A percentile compares a stretch with the other conserved stretches of the same genome.
Conservation (phyloP, 2,329 filamentous ascomycete species). For the Blastomyces emzantsi region DNA sequence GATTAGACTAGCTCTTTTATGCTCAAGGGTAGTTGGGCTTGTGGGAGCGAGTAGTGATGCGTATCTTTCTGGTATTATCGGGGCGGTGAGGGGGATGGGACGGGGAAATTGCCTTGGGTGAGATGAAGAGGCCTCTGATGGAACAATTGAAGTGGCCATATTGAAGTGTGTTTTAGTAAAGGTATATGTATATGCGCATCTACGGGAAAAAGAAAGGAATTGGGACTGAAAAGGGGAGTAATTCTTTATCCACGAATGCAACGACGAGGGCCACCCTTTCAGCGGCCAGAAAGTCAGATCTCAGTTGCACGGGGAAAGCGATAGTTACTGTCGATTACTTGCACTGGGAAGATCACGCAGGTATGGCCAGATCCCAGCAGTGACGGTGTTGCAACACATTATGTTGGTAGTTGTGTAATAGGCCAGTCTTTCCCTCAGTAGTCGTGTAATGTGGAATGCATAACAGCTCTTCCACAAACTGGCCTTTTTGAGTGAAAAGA, state of each 20-base stretch:
- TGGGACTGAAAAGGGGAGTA: background rate
- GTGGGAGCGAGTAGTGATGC: constrained; percentile 2
- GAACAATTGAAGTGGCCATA: background rate
- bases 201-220: background rate
- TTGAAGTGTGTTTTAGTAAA: background rate
- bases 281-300: background rate
- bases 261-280: background rate
- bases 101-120: background rate
- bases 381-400: background rate
- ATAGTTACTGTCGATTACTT: background rate
- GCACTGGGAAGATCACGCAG: background rate
- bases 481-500: background rate
- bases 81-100: background rate
- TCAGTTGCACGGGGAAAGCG: background rate
- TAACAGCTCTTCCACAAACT: no score
- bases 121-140: background rate
- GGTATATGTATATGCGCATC: background rate
- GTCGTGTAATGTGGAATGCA: background rate
- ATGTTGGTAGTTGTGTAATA: background rate
- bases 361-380: background rate
- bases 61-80: constrained; percentile 4
- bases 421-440: background rate
- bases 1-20: background rate
- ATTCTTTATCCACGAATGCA: background rate
- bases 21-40: background rate